These are phyloP conservation scores for Lolium rigidum DNA, from an alignment of 176 grass and related monocot species.

Conservation along the genomic window DNA sequence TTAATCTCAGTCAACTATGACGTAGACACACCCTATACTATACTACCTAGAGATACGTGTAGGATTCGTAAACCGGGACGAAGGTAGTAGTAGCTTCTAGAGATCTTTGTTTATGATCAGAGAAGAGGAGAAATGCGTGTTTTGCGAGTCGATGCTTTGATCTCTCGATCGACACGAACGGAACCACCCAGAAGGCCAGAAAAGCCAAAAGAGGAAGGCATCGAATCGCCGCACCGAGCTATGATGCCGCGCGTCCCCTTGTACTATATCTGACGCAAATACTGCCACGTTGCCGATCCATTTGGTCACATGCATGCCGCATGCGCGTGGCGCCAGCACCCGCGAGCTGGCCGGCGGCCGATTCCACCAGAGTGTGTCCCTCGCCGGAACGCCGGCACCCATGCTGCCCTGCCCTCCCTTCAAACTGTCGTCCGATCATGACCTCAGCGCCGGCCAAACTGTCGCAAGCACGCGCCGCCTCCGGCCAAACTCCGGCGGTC, in stretches of 20 bases:
- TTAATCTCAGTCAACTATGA: too few relatives aligned
- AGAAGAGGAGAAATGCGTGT: neutral
- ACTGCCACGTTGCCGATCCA: neutral
- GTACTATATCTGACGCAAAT: neutral
- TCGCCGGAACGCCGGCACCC: too few relatives aligned
- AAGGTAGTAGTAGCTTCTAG: too few relatives aligned
- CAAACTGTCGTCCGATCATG: neutral
- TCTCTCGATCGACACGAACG: constrained; percentile 19
- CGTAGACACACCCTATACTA: too few relatives aligned
- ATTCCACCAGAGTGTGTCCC: neutral
- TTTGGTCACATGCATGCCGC: neutral
- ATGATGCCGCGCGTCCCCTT: neutral
- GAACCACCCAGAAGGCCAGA: neutral
- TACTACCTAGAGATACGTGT: too few relatives aligned
- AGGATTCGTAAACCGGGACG: too few relatives aligned
- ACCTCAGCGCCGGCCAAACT: neutral
- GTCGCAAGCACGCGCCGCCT: too few relatives aligned
- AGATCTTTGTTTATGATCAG: too few relatives aligned
- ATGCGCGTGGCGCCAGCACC: too few relatives aligned
- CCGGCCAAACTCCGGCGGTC: neutral
- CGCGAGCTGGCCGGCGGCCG: too few relatives aligned
- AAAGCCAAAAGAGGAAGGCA: constrained; percentile 33
- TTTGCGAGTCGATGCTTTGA: neutral
- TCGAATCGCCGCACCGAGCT: constrained; percentile 3
- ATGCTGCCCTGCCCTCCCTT: neutral